phyloP scores from a whole-genome alignment of 352 stramenopile species.

The Thalassiosira allenii region DNA sequence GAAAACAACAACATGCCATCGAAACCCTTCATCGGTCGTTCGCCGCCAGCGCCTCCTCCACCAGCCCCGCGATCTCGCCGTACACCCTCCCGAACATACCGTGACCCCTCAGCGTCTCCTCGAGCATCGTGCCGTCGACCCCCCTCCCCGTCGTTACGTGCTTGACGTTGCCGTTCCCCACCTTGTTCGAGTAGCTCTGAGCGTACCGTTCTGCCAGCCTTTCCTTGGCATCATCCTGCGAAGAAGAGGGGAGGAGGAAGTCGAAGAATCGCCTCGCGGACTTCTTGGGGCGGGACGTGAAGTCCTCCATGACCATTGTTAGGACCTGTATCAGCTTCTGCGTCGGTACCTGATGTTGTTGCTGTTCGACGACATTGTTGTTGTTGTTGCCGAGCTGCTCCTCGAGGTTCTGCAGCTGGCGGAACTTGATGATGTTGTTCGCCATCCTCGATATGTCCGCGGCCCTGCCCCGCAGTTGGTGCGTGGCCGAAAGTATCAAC shows the following conservation, averaged over 20 bases:
- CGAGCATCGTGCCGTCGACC: slow-evolving; percentile 17
- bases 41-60: slow-evolving; percentile 28
- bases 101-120: slow-evolving; percentile 29
- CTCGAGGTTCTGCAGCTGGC: background rate
- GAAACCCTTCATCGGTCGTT: no score
- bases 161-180: slow-evolving; percentile 6
- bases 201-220: slow-evolving; percentile 36
- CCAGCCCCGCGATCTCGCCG: slow-evolving; percentile 41
- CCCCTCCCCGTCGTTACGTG: slow-evolving; percentile 12
- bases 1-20: no score
- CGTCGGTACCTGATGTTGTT: background rate
- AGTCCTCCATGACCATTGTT: slow-evolving; percentile 45
- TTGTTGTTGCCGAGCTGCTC: background rate
- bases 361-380: background rate
- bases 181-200: slow-evolving; percentile 12
- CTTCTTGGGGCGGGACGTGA: background rate
- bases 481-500: background rate
- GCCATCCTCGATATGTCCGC: slow-evolving; percentile 3
- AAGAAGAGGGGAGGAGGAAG: slow-evolving; percentile 5
- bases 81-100: slow-evolving; percentile 41
- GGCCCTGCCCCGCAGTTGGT: background rate
- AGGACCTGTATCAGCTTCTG: slow-evolving; percentile 36
- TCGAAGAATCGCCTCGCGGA: slow-evolving; percentile 24
- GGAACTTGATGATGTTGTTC: slow-evolving; percentile 11
- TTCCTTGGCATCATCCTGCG: slow-evolving; percentile 17